These are phyloP conservation scores for Acer campestre DNA, from an alignment of 345 rosid genomes.

Conservation along the genomic window DNA sequence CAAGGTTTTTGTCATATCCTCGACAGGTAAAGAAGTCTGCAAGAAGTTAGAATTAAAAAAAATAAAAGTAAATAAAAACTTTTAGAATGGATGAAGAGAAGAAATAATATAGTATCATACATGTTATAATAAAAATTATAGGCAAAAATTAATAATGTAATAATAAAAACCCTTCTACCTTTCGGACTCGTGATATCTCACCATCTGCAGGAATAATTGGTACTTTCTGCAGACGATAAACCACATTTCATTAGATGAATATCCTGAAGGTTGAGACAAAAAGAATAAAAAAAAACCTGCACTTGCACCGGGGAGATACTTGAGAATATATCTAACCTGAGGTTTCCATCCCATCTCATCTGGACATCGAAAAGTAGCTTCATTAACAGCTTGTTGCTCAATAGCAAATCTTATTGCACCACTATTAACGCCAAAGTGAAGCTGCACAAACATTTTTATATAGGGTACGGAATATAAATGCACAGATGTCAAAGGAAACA, in stretches of 20 bases:
- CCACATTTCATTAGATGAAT: constrained; percentile 11
- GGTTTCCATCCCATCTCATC: constrained; percentile 99
- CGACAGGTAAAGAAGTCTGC: constrained; percentile 73
- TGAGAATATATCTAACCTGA: constrained; percentile 55
- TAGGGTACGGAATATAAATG: not conserved
- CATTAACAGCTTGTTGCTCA: constrained; percentile 94
- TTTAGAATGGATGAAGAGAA: not conserved
- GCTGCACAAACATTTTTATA: constrained; percentile 37
- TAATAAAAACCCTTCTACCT: constrained; percentile 48
- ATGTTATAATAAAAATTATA: not conserved
- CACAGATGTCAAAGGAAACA: not conserved
- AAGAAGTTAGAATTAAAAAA: not conserved
- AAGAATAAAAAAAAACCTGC: not conserved
- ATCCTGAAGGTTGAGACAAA: not conserved
- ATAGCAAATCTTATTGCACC: constrained; percentile 89
- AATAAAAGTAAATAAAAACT: not conserved
- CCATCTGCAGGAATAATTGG: constrained; percentile 86
- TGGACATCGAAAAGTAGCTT: constrained; percentile 95
- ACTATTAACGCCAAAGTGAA: constrained; percentile 95
- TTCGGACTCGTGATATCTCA: constrained; percentile 59
- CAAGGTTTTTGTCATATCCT: constrained; percentile 60
- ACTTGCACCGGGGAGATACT: not conserved
- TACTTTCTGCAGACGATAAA: constrained; percentile 60
- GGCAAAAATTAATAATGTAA: not conserved
- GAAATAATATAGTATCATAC: not conserved